Evolutionary conservation across 805 yeast species (phyloP).

Genomic region (Cyberlindnera mrakii): DNA sequence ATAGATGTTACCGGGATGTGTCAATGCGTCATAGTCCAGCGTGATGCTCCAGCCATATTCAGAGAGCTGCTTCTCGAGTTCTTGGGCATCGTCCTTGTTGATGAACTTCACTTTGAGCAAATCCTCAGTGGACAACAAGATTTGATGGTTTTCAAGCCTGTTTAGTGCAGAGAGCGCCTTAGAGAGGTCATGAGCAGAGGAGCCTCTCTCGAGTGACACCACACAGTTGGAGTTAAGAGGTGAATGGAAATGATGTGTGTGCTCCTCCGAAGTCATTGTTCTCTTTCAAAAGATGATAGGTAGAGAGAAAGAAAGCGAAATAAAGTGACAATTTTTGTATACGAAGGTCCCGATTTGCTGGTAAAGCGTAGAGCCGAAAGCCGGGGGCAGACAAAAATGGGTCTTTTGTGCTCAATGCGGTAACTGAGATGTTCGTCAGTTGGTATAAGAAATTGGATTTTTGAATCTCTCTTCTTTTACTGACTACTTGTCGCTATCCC

Average conservation of each 20-base stretch:
- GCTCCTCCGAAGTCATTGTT: neutral
- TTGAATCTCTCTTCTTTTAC: no score
- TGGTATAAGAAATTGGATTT: no score
- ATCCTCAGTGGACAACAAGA: constrained; percentile 2
- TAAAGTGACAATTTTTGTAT: neutral
- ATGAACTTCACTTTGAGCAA: constrained; percentile 14
- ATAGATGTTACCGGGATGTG: constrained; percentile 54
- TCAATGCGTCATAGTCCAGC: constrained; percentile 25
- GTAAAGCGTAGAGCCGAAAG: no score
- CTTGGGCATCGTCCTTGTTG: constrained; percentile 15
- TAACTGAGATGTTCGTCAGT: no score
- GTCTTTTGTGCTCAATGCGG: no score
- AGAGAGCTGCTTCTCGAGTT: neutral
- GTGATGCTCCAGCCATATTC: constrained; percentile 6
- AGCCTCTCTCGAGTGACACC: constrained; percentile 8
- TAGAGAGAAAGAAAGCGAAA: no score
- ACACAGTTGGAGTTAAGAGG: constrained; percentile 23
- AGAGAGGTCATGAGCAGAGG: neutral
- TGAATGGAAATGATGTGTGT: constrained; percentile 13
- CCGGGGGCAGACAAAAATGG: no score
- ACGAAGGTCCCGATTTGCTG: no score
- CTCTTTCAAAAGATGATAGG: constrained; percentile 2
- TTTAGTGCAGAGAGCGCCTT: constrained; percentile 1
- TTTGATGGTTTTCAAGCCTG: constrained; percentile 5
- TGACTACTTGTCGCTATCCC: no score